These are phyloP conservation scores for Zymoseptoria tritici DNA, from an alignment of 2,329 filamentous ascomycete species.

Conservation along the genomic window DNA sequence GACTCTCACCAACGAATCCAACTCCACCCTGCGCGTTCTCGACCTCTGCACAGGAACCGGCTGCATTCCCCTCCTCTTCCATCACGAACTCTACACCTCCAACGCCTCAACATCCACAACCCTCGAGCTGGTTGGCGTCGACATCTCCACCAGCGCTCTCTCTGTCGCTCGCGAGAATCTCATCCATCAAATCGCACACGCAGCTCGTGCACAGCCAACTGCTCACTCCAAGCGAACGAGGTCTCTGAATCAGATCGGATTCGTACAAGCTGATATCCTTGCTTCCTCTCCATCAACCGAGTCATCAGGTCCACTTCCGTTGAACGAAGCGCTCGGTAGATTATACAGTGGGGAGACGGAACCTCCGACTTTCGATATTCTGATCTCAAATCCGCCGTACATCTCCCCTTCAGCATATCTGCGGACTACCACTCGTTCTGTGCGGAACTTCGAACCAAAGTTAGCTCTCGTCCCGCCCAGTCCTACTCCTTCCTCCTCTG, in stretches of 20 bases:
- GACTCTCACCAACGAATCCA: neutral
- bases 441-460: constrained; percentile 72
- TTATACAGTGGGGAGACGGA: neutral
- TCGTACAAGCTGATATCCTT: constrained; percentile 31
- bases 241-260: constrained; percentile 21
- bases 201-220: constrained; percentile 36
- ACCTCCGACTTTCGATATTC: constrained; percentile 44
- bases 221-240: neutral
- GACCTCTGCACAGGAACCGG: constrained; percentile 90
- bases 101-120: neutral
- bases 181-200: constrained; percentile 15
- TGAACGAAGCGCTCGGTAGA: constrained; percentile 10
- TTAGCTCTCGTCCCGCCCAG: constrained; percentile 64
- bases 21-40: constrained; percentile 51
- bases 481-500: neutral
- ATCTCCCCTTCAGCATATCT: constrained; percentile 61
- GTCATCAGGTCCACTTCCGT: constrained; percentile 1
- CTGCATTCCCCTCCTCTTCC: constrained; percentile 75
- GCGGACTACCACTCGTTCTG: constrained; percentile 60
- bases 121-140: constrained; percentile 59
- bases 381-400: constrained; percentile 89
- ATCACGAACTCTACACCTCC: constrained; percentile 47
- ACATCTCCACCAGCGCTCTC: constrained; percentile 62
- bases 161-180: constrained; percentile 58
- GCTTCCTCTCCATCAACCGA: neutral